Evolutionary conservation across 2,329 filamentous ascomycete genomes (phyloP).

Genomic region (Xylaria sp.): DNA sequence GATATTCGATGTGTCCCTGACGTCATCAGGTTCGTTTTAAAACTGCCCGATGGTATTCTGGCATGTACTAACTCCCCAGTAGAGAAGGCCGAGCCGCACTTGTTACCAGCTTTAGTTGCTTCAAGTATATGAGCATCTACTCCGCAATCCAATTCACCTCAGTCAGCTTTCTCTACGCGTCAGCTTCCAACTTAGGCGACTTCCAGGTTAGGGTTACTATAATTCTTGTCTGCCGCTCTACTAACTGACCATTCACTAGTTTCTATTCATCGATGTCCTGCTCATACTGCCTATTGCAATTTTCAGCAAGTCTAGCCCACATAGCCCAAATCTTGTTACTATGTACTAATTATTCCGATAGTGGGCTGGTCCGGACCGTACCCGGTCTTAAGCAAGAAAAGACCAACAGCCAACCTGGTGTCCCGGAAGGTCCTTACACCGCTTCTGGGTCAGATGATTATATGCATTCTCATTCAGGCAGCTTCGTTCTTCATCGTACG

Average conservation of each 20-base stretch:
- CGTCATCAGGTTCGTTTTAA: constrained; percentile 73
- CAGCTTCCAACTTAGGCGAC: constrained; percentile 91
- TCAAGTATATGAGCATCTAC: constrained; percentile 99
- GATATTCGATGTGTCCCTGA: constrained; percentile 95
- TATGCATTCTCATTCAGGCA: constrained; percentile 80
- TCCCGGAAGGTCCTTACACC: constrained; percentile 91
- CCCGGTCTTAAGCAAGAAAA: constrained; percentile 76
- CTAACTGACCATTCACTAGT: constrained; percentile 51
- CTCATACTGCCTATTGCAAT: constrained; percentile 96
- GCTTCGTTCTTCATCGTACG: constrained; percentile 76
- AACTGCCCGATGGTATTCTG: background rate
- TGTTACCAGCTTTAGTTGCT: constrained; percentile 98
- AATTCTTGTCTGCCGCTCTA: background rate
- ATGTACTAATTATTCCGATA: constrained; percentile 38
- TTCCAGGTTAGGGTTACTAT: constrained; percentile 68
- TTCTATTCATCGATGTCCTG: constrained; percentile 90
- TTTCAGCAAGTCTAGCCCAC: constrained; percentile 68
- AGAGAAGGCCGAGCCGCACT: constrained; percentile 91
- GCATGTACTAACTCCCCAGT: constrained; percentile 27
- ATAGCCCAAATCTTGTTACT: background rate
- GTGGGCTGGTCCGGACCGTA: constrained; percentile 95
- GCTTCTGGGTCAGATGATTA: constrained; percentile 82
- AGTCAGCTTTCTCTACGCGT: constrained; percentile 94
- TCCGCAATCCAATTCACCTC: constrained; percentile 99
- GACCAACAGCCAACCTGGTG: constrained; percentile 90